Evolutionary conservation across 306 rosid genomes (phyloP).

Genomic region (Quercus engelmannii): DNA sequence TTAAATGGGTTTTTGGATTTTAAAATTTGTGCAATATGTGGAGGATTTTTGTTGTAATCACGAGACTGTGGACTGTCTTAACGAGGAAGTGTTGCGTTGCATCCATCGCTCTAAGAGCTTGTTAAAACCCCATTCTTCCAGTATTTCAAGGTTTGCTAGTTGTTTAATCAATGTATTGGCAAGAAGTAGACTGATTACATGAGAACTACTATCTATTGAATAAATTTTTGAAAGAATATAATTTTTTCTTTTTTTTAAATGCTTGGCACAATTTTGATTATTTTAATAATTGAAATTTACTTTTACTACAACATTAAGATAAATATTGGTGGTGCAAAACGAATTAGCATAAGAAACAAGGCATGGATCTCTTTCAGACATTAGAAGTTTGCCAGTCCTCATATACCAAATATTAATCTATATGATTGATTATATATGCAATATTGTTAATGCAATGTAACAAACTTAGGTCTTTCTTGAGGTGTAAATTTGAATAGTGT

Average conservation of each 20-base stretch:
- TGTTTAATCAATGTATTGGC: neutral
- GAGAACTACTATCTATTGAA: neutral
- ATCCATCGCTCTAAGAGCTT: slow-evolving; percentile 54
- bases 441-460: neutral
- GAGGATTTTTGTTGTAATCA: slow-evolving; percentile 75
- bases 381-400: neutral
- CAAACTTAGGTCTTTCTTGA: neutral
- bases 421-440: neutral
- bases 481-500: neutral
- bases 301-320: too few species aligned
- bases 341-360: neutral
- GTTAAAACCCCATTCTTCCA: slow-evolving; percentile 59
- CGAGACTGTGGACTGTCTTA: slow-evolving; percentile 53
- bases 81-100: slow-evolving; percentile 34
- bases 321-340: neutral
- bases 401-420: neutral
- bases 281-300: neutral
- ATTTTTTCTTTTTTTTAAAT: too few species aligned
- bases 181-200: slow-evolving; percentile 7
- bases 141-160: slow-evolving; percentile 55
- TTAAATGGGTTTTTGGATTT: neutral
- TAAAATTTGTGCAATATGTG: slow-evolving; percentile 27
- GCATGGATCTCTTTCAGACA: neutral
- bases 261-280: neutral
- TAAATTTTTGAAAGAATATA: too few species aligned